Conservation (phyloP, 1,284 basidiomycete species). For the Rhodotorula sp. region DNA sequence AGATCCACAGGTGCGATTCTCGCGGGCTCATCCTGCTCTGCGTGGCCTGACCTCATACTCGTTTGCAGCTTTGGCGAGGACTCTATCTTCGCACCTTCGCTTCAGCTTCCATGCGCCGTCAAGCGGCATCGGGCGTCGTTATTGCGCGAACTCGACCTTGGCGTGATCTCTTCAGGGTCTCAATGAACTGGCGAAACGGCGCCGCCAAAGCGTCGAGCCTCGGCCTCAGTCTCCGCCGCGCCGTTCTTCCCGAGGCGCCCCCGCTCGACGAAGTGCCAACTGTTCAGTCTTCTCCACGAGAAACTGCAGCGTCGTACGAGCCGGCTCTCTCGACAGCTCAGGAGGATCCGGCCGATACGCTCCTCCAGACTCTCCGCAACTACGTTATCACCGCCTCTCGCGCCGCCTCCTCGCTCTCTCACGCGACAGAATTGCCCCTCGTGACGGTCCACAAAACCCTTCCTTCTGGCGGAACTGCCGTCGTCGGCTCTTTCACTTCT, state of each 20-base stretch:
- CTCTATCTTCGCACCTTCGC: slow-evolving; percentile 36
- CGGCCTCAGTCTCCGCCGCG: slow-evolving; percentile 12
- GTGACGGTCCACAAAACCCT: slow-evolving; percentile 25
- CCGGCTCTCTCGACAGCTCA: too few relatives aligned
- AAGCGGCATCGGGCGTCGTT: background rate
- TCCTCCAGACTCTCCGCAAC: slow-evolving; percentile 25
- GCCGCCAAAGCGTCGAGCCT: slow-evolving; percentile 29
- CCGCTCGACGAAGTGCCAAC: background rate
- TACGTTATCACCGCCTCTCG: slow-evolving; percentile 18
- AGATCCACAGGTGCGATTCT: slow-evolving; percentile 27
- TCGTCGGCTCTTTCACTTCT: slow-evolving; percentile 25
- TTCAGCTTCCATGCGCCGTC: slow-evolving; percentile 11
- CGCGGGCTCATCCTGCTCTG: too few relatives aligned
- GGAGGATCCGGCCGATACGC: slow-evolving; percentile 12
- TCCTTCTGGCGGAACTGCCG: slow-evolving; percentile 3
- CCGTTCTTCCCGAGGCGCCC: slow-evolving; percentile 22
- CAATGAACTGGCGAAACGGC: slow-evolving; percentile 41
- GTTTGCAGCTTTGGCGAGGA: slow-evolving; percentile 37
- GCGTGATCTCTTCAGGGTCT: slow-evolving; percentile 42
- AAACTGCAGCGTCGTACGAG: too few relatives aligned
- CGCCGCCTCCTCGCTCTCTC: background rate
- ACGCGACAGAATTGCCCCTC: background rate
- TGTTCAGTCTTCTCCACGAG: too few relatives aligned
- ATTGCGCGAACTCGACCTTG: slow-evolving; percentile 25
- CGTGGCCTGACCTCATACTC: background rate